Evolutionary conservation across 257 asterid genomes (phyloP), one percentile per base, ranked within the genome.

Genomic region (Mentha longifolia): DNA sequence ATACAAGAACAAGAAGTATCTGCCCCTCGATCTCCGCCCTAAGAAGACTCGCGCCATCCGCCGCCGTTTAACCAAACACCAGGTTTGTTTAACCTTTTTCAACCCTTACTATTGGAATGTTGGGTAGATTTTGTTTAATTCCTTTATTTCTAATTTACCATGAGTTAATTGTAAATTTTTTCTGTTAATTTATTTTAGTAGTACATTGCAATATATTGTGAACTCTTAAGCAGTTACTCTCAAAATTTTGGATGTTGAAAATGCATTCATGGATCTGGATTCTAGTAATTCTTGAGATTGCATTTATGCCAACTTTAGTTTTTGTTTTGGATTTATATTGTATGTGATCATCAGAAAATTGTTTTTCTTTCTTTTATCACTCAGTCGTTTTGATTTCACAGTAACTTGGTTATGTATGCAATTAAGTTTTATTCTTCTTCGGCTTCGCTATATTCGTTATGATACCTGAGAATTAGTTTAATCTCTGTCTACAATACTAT

Each of bases 1-100:
- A 0, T 89, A 85, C 79, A 79, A 84, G 88, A 87, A 89, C 74
- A 89, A 89, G 83, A 85, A 89, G 85, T 84, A 79, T 42, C 70
- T 89, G 81, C 94, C 96, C 0, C 87, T 89, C 43, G 96, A 89
- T 78, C 91, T 89, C 71, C 96, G 96, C 75, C 93, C 93, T 3
- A 89, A 87, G 86, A 87, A 87, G 73, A 89, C 96, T 7, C 85
- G 91, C 43, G 96, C 96, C 13, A 87, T 89, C 63, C 96, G 94
- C 19, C 84, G 87, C n/a, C 92, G 96, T 45, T 80, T 89, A 9
- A 89, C 92, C 71, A 87, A 89, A 64, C 96, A 87, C 65, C 96
- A 89, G 87, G 96, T 87, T 62, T 47, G 96, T 87, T 62, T 47
- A 3, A 47, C 13, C 13, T n/a, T 22, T 22, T 9, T 3, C 1